A percentile compares a stretch with the other conserved stretches of the same genome.
Conservation (phyloP, 305 asterid species). For the Nicotiana rustica region DNA sequence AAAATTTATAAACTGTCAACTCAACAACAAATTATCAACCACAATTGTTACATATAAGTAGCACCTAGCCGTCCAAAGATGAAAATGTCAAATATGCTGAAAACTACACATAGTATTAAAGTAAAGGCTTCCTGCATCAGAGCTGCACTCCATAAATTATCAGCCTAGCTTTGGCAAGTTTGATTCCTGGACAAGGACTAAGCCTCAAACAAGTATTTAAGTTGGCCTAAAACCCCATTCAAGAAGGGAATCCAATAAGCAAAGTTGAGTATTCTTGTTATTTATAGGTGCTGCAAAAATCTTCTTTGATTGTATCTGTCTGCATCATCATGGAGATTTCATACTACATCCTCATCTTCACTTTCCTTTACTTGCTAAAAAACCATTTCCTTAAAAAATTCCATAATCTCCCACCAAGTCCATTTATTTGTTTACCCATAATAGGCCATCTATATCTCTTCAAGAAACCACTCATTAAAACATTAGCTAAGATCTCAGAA, state of each 20-base stretch:
- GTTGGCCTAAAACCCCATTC: not conserved
- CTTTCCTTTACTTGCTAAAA: slow-evolving; percentile 39
- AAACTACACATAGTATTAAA: not conserved
- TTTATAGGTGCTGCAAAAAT: not conserved
- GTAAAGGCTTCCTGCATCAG: not conserved
- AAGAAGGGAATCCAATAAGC: not conserved
- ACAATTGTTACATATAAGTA: not conserved
- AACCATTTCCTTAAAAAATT: slow-evolving; percentile 40
- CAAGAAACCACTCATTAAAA: slow-evolving; percentile 56
- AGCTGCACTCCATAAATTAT: not conserved
- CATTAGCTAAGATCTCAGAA: slow-evolving; percentile 52
- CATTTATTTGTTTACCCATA: slow-evolving; percentile 52
- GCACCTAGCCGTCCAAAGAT: slow-evolving; percentile 7
- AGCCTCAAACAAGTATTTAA: not conserved
- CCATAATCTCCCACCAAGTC: slow-evolving; percentile 56
- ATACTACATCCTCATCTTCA: slow-evolving; percentile 17
- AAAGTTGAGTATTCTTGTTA: not conserved
- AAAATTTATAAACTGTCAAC: not conserved
- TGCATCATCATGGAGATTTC: slow-evolving; percentile 5
- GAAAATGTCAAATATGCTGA: not conserved
- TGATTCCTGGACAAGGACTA: not conserved
- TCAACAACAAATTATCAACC: not conserved
- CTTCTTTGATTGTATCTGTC: not conserved
- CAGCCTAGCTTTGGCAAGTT: not conserved
- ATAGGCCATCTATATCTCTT: slow-evolving; percentile 64